phyloP scores from a whole-genome alignment of 495 filamentous ascomycete species.

The Trichodelitschia bisporula region DNA sequence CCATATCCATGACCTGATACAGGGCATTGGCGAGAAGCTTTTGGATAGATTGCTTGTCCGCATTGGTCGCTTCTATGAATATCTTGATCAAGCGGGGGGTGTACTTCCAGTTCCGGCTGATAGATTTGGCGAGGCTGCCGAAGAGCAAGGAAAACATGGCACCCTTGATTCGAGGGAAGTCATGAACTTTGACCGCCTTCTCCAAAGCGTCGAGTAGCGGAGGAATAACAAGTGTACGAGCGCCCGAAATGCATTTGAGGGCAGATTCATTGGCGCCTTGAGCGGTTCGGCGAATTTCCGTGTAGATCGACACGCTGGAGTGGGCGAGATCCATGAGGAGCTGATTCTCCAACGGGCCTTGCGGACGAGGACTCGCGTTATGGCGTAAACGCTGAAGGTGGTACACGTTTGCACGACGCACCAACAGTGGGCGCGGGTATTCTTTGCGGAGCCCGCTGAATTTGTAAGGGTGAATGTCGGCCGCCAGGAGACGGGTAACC shows the following conservation, averaged over 20 bases:
- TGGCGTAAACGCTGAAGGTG: conserved; percentile 81
- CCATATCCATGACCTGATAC: conserved; percentile 78
- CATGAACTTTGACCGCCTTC: conserved; percentile 55
- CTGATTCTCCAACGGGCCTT: conserved; percentile 59
- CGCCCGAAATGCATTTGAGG: conserved; percentile 72
- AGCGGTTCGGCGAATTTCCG: conserved; percentile 80
- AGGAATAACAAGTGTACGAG: conserved; percentile 67
- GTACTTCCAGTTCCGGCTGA: conserved; percentile 78
- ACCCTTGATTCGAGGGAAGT: conserved; percentile 81
- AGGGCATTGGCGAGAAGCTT: conserved; percentile 59
- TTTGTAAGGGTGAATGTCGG: conserved; percentile 80
- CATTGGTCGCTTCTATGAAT: conserved; percentile 70
- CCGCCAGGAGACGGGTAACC: conserved; percentile 51
- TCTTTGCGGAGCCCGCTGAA: conserved; percentile 77
- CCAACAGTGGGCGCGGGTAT: conserved; percentile 70
- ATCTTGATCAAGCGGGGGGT: conserved; percentile 62
- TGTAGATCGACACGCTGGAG: conserved; percentile 82
- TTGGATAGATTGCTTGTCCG: conserved; percentile 85
- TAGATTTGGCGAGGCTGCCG: conserved; percentile 68
- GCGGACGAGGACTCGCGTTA: conserved; percentile 66
- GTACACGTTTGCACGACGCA: conserved; percentile 80
- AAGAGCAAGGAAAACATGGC: conserved; percentile 74
- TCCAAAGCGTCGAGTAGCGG: conserved; percentile 56
- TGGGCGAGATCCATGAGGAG: conserved; percentile 73
- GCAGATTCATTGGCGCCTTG: conserved; percentile 84